These are phyloP conservation scores for Lachancea quebecensis DNA, from an alignment of 805 yeast species.

Conservation along the genomic window DNA sequence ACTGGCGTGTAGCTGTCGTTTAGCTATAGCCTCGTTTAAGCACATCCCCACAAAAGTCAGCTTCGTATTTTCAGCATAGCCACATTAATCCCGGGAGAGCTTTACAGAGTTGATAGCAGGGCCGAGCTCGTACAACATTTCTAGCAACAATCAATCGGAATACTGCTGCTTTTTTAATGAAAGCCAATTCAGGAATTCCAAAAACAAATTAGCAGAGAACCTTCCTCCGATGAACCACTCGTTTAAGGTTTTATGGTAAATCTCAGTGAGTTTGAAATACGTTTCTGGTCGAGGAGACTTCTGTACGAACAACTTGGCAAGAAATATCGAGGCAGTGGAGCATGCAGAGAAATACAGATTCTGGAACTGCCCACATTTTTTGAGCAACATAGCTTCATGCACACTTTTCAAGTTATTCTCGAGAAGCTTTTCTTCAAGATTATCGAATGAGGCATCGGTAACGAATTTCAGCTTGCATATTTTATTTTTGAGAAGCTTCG, in stretches of 20 bases:
- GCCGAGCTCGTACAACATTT: too few relatives aligned
- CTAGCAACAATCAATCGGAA: background rate
- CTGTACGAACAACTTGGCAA: slow-evolving; percentile 48
- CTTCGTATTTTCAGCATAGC: too few relatives aligned
- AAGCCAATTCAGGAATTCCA: slow-evolving; percentile 78
- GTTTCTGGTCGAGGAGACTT: slow-evolving; percentile 26
- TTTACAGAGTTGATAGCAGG: too few relatives aligned
- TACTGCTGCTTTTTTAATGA: slow-evolving; percentile 39
- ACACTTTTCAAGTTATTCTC: slow-evolving; percentile 22
- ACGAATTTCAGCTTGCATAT: slow-evolving; percentile 44
- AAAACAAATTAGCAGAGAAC: slow-evolving; percentile 43
- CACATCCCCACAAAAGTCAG: too few relatives aligned
- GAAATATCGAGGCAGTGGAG: slow-evolving; percentile 43
- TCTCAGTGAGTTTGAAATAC: slow-evolving; percentile 42
- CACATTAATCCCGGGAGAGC: too few relatives aligned
- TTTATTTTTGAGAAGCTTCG: slow-evolving; percentile 56
- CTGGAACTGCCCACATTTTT: slow-evolving; percentile 34
- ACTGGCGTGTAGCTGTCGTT: too few relatives aligned
- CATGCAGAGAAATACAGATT: slow-evolving; percentile 48
- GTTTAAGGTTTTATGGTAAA: slow-evolving; percentile 51
- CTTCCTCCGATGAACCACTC: slow-evolving; percentile 45
- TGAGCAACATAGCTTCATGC: slow-evolving; percentile 36
- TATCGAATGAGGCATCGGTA: slow-evolving; percentile 4
- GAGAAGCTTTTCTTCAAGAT: slow-evolving; percentile 14
- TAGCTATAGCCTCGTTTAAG: too few relatives aligned